These are phyloP conservation scores for Annulohypoxylon moriforme DNA, from an alignment of 495 filamentous ascomycete species.

Conservation along the genomic window DNA sequence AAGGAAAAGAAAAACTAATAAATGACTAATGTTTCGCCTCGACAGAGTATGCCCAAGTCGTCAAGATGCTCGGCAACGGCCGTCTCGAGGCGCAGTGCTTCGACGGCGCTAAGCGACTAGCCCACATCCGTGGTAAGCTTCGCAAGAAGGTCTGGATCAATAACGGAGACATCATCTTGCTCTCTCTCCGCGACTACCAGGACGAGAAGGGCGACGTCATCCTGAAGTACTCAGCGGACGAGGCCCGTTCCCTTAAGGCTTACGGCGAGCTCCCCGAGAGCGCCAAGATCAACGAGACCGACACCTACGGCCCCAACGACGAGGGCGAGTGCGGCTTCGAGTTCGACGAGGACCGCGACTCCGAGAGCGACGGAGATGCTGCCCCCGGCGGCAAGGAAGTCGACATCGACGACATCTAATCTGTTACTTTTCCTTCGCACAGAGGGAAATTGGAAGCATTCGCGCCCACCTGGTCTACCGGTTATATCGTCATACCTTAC, in stretches of 20 bases:
- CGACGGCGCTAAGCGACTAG: constrained; percentile 88
- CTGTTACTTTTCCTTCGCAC: background rate
- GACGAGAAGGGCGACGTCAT: constrained; percentile 99
- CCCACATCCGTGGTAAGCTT: constrained; percentile 92
- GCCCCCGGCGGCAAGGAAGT: constrained; percentile 71
- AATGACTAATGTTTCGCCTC: constrained; percentile 35
- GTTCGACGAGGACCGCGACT: constrained; percentile 90
- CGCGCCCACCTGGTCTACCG: constrained; percentile 67
- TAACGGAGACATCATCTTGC: constrained; percentile 97
- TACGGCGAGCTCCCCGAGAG: constrained; percentile 97
- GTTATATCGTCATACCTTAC: constrained; percentile 40
- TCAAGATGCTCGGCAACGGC: constrained; percentile 99
- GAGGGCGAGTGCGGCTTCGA: constrained; percentile 86
- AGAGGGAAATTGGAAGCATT: constrained; percentile 43
- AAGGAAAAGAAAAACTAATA: constrained; percentile 4
- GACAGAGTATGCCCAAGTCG: constrained; percentile 94
- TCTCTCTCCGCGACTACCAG: constrained; percentile 97
- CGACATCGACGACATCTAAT: constrained; percentile 80
- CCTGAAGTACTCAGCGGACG: constrained; percentile 97
- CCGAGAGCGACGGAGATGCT: constrained; percentile 67
- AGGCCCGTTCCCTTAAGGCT: constrained; percentile 87
- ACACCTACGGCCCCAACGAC: constrained; percentile 81
- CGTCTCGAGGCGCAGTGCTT: constrained; percentile 97
- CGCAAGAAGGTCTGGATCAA: constrained; percentile 99
- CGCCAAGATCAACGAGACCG: constrained; percentile 99